Evolutionary conservation across 2,329 filamentous ascomycete genomes (phyloP).

Genomic region (Phyllosticta citribraziliensis): DNA sequence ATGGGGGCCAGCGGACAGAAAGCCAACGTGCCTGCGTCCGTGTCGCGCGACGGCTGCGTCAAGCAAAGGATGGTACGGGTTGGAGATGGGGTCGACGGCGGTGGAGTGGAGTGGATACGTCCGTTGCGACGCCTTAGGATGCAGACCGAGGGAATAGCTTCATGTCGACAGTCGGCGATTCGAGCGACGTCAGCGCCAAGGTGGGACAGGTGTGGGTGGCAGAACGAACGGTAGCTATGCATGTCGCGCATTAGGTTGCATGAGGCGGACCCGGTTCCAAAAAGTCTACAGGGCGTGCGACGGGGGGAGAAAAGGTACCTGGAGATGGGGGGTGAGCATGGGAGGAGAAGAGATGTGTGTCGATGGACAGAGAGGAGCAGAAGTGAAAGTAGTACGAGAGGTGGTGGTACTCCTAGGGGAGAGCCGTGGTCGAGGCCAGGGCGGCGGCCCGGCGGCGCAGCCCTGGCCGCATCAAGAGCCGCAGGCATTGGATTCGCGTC

Average conservation of each 20-base stretch:
- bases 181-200: not conserved
- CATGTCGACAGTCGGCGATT: not conserved
- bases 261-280: constrained; percentile 2
- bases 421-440: not conserved
- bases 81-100: not conserved
- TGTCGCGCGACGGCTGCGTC: not conserved
- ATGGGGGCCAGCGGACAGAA: not conserved
- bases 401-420: not conserved
- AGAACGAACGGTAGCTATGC: constrained; percentile 2
- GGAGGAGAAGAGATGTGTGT: not conserved
- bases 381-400: not conserved
- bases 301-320: not conserved
- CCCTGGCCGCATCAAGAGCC: constrained; percentile 5
- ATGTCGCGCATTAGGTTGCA: constrained; percentile 9
- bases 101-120: not conserved
- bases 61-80: not conserved
- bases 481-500: not conserved
- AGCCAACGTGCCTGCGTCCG: constrained; percentile 5
- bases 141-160: not conserved
- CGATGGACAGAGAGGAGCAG: not conserved
- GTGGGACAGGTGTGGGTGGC: constrained; percentile 5
- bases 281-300: constrained; percentile 1
- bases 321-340: not conserved
- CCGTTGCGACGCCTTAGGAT: not conserved
- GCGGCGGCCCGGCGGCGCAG: not conserved